These are phyloP conservation scores for Thalia dealbata DNA, from an alignment of 176 grass and related monocot species.

Conservation along the genomic window DNA sequence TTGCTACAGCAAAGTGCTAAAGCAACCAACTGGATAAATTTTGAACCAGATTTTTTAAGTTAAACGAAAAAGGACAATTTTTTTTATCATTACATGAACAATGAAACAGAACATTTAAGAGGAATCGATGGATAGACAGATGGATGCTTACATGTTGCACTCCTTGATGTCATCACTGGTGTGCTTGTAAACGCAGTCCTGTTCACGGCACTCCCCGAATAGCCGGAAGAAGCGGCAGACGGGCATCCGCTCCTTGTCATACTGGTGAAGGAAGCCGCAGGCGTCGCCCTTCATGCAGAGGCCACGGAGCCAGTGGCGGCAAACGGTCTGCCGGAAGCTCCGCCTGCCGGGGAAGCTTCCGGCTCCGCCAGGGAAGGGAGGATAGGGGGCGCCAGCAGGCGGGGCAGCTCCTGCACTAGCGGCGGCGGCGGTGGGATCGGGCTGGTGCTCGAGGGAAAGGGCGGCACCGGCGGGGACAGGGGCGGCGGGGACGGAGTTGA, in stretches of 20 bases:
- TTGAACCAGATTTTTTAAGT: neutral
- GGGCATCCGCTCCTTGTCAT: conserved; percentile 98
- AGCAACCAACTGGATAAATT: too few relatives aligned
- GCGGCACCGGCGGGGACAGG: neutral
- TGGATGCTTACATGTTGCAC: conserved; percentile 72
- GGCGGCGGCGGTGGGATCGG: conserved; percentile 17
- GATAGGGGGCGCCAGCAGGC: conserved; percentile 18
- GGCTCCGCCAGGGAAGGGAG: neutral
- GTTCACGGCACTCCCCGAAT: conserved; percentile 82
- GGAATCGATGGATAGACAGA: neutral
- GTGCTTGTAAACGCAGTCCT: conserved; percentile 94
- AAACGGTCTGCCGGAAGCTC: conserved; percentile 86
- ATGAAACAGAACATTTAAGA: too few relatives aligned
- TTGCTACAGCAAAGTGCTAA: neutral
- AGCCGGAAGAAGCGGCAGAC: conserved; percentile 95
- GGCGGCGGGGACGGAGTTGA: conserved; percentile 33
- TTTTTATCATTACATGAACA: too few relatives aligned
- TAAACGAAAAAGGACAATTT: neutral
- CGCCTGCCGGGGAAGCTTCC: conserved; percentile 26
- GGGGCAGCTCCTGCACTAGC: neutral
- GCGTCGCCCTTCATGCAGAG: conserved; percentile 97
- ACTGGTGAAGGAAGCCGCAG: conserved; percentile 95
- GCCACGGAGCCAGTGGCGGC: conserved; percentile 92
- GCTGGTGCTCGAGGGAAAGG: neutral
- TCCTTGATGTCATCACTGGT: conserved; percentile 91